Evolutionary conservation across 169 alveolate genomes (phyloP), one percentile per base, ranked within the genome.

Genomic region (Plasmodium knowlesi): DNA sequence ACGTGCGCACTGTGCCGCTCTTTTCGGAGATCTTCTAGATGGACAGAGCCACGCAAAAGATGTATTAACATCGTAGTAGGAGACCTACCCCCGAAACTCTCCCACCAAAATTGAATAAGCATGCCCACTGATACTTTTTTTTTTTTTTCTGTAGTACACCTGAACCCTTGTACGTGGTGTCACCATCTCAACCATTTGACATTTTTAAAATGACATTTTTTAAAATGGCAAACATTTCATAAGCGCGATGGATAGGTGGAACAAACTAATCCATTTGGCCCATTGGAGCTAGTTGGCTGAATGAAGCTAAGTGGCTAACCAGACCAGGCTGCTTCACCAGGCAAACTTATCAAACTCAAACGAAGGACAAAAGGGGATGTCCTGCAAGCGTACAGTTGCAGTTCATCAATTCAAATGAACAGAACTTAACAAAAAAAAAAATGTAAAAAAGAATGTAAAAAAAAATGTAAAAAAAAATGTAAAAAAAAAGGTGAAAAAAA

Each of bases 21-120:
- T 86, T 86, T 86, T 86, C 93, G 82, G 85, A 86, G 71, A 41
- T 86, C 57, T 41, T 72, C 37, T 82, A 82, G 54, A 28, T 12
- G 57, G 14, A 2, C 54, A 6, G n/a, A 0, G 16, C 46, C 46
- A 39, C 46, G n/a, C 0, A n/a, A 46, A 5, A 46, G 57, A 9
- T 12, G 57, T 14, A 50, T 50, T 2, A 50, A 12, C 61, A 50
- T 4, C 22, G 61, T 3, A 14, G 61, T 14, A 14, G 8, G 61
- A 19, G 12, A 0, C 61, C 19, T 46, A 46, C 57, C 16, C 12
- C 19, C 4, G 12, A 46, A 0, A 5, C 12, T 0, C 57, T 3
- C 57, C 61, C 19, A 50, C 61, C 61, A 22, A 22, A 8, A 34
- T 14, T 1, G 34, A 61, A 61, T 8, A 25, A 10, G 6, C 37